Percentiles rank a stretch among this genome's conserved stretches.
Conservation (phyloP, 257 asterid genomes). For the Capsicum rhomboideum region DNA sequence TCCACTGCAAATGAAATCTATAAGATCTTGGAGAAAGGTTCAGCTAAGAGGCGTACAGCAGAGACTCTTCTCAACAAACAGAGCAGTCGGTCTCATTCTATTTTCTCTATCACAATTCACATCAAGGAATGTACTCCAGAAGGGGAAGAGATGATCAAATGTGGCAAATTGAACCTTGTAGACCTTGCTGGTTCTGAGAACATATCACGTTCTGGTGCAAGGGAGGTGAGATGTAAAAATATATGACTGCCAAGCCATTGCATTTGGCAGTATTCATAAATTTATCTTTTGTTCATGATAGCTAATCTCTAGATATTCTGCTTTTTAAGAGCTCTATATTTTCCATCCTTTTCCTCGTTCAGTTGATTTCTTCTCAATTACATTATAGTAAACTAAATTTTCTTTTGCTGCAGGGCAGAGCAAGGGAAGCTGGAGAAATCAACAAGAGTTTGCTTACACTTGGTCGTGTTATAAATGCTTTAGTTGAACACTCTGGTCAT, state of each 20-base stretch:
- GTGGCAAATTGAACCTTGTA: slow-evolving; percentile 93
- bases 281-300: not conserved
- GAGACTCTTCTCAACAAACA: slow-evolving; percentile 99
- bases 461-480: slow-evolving; percentile 91
- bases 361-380: not conserved
- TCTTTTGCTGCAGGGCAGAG: slow-evolving; percentile 69
- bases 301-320: not conserved
- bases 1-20: slow-evolving; percentile 90
- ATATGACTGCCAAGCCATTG: not conserved
- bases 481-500: slow-evolving; percentile 98
- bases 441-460: slow-evolving; percentile 97
- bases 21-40: slow-evolving; percentile 90
- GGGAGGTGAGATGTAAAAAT: slow-evolving; percentile 56
- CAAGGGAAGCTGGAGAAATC: slow-evolving; percentile 99
- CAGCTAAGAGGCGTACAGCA: slow-evolving; percentile 96
- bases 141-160: slow-evolving; percentile 97
- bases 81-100: slow-evolving; percentile 98
- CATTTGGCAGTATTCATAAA: not conserved
- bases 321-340: not conserved
- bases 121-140: slow-evolving; percentile 97
- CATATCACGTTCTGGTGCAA: slow-evolving; percentile 97
- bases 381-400: not conserved
- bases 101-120: slow-evolving; percentile 92
- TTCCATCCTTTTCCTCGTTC: not conserved
- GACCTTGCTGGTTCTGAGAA: slow-evolving; percentile 99